Base-by-base conservation (phyloP, 2,329 filamentous ascomycete genomes). In the Periconia macrospinosa region DNA sequence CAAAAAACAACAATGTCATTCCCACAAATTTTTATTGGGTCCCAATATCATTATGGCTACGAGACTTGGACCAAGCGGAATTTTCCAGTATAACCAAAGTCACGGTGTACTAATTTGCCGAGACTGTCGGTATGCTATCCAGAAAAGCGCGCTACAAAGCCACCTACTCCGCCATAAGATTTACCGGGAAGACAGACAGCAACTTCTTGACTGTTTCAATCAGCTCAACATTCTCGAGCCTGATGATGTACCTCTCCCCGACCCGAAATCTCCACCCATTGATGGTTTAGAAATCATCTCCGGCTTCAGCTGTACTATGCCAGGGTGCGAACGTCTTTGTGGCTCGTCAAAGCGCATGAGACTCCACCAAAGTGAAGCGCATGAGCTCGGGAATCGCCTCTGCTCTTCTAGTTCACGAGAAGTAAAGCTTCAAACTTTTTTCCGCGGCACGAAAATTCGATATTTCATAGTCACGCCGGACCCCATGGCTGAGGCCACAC, bases 161-260 rank as follows among this genome's bases (percentile, higher is more conserved):
- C 72, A 75, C 43, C 55, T 75, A 23, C 68, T 75, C 9, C 63
- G 71, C 33, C 72, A 75, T 56, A 74, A 73, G 50, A 70, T 75
- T 41, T 75, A 74, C 50, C 69, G 72, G 30, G 59, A 60, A 9
- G 65, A 72, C 41, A 58, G 69, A 54, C 64, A 68, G 45, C 49
- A 42, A 6, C 48, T 74, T 18, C 47, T 75, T 11, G 43, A 50
- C 8, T 54, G 53, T 11, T 62, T 73, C 17, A 47, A 64, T 41
- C 52, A 59, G 44, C 55, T 72, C 17, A 44, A 67, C 7, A 56
- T 75, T 17, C 37, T 63, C 7, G 69, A 74, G 37, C 70, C 72
- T 10, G 61, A 73, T 13, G 50, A 68, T 30, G 71, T 74, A 1
- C 50, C 45, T 2, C 45, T 64, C 15, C 70, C 71, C 8, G 20